Conservation (phyloP, 495 filamentous ascomycete species). For the Penicillium parvum region DNA sequence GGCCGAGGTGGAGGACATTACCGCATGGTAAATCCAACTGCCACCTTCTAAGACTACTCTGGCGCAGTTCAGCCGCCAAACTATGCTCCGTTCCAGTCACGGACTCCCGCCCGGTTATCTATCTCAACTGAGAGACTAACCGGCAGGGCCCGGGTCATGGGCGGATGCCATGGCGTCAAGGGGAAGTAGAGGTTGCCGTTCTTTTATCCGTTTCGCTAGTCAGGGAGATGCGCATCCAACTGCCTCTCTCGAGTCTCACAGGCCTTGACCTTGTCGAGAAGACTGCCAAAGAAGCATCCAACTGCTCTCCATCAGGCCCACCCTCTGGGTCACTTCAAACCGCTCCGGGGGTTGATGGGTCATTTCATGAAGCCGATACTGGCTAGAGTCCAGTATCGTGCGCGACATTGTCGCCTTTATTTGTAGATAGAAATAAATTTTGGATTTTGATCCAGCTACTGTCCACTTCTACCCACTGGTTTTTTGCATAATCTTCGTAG, state of each 20-base stretch:
- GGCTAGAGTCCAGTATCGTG: neutral
- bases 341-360: constrained; percentile 26
- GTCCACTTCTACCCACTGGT: no score
- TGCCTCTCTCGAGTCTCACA: constrained; percentile 40
- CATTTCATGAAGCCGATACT: constrained; percentile 1
- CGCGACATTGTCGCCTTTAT: constrained; percentile 11
- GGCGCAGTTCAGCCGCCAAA: constrained; percentile 37
- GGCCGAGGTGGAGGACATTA: constrained; percentile 95
- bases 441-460: no score
- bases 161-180: constrained; percentile 19
- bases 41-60: neutral
- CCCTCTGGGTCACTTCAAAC: constrained; percentile 27
- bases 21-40: constrained; percentile 69
- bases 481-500: neutral
- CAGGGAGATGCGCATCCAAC: constrained; percentile 48
- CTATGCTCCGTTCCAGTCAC: constrained; percentile 21
- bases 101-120: constrained; percentile 12
- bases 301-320: constrained; percentile 46
- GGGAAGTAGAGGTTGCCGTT: constrained; percentile 42
- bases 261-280: constrained; percentile 28
- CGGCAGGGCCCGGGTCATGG: constrained; percentile 2
- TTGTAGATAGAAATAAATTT: neutral
- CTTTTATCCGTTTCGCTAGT: constrained; percentile 42
- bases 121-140: neutral
- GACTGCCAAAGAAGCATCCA: constrained; percentile 50